A percentile compares a stretch with the other conserved stretches of the same genome.
These are phyloP conservation scores for Talaromyces marneffei DNA, from an alignment of 2,329 filamentous ascomycete species.

Conservation along the genomic window DNA sequence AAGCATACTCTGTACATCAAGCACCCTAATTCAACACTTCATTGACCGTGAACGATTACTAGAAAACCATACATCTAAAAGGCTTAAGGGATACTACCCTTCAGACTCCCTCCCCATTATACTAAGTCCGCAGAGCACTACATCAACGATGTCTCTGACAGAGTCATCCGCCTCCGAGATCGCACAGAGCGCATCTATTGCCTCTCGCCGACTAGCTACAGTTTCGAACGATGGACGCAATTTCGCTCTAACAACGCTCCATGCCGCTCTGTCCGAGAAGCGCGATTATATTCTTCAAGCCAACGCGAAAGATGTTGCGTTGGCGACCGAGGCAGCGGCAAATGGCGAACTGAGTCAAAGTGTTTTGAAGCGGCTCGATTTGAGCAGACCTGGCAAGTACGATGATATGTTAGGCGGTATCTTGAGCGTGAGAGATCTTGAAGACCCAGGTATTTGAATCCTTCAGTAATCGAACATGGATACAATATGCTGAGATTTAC, in stretches of 20 bases:
- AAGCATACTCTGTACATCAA: neutral
- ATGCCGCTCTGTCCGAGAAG: constrained; percentile 64
- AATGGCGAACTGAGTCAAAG: constrained; percentile 73
- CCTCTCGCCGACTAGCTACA: constrained; percentile 76
- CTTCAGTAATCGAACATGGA: neutral
- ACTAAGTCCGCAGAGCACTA: neutral
- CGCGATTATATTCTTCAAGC: constrained; percentile 75
- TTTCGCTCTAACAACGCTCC: constrained; percentile 74
- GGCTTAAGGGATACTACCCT: neutral
- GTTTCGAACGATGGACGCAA: constrained; percentile 73
- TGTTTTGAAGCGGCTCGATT: constrained; percentile 79
- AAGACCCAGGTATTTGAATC: constrained; percentile 68
- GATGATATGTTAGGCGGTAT: constrained; percentile 98
- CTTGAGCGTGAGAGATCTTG: constrained; percentile 73
- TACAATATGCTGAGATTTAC: neutral
- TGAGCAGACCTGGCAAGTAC: constrained; percentile 83
- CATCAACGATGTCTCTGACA: constrained; percentile 70
- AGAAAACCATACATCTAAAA: neutral
- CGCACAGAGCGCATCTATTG: constrained; percentile 69
- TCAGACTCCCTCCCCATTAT: neutral
- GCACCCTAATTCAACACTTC: neutral
- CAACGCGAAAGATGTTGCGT: constrained; percentile 74
- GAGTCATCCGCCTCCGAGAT: constrained; percentile 73
- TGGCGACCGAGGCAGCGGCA: constrained; percentile 66
- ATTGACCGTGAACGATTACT: neutral